These are phyloP conservation scores for Torrubiellomyces zombiae DNA, from an alignment of 2,329 filamentous ascomycete species.

Conservation along the genomic window DNA sequence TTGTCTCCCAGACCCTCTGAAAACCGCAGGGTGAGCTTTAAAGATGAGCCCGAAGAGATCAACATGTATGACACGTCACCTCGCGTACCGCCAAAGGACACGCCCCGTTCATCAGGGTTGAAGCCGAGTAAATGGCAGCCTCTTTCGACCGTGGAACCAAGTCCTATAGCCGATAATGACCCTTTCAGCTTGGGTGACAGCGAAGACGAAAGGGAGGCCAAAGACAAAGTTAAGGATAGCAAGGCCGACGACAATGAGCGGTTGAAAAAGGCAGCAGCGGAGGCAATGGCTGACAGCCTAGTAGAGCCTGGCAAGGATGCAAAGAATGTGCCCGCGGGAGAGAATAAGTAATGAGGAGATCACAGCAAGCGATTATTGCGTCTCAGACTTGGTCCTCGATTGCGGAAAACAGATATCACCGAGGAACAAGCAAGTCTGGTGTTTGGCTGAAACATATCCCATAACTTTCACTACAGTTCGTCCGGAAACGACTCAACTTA, in stretches of 20 bases:
- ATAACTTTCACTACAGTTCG: too few relatives aligned
- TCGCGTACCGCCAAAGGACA: conserved; percentile 34
- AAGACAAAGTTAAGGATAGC: conserved; percentile 33
- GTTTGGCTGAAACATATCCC: too few relatives aligned
- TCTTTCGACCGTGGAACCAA: conserved; percentile 63
- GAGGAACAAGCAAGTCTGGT: too few relatives aligned
- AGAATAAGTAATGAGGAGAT: too few relatives aligned
- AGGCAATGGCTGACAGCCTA: conserved; percentile 40
- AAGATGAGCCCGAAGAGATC: conserved; percentile 60
- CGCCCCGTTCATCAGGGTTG: conserved; percentile 24
- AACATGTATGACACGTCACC: conserved; percentile 53
- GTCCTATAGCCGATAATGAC: conserved; percentile 76
- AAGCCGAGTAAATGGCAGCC: conserved; percentile 97
- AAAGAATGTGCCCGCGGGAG: too few relatives aligned
- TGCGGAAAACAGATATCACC: too few relatives aligned
- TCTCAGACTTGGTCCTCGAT: too few relatives aligned
- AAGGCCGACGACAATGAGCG: conserved; percentile 43
- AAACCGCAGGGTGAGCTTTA: conserved; percentile 39
- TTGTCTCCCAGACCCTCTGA: conserved; percentile 31
- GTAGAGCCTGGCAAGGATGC: conserved; percentile 22
- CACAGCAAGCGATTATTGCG: too few relatives aligned
- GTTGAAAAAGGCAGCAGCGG: conserved; percentile 47
- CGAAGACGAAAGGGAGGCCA: conserved; percentile 64
- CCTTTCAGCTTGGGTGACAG: conserved; percentile 94
- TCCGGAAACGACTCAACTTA: too few relatives aligned